Base-by-base conservation (phyloP, 176 grass and related monocot genomes). In the Carex scoparia region DNA sequence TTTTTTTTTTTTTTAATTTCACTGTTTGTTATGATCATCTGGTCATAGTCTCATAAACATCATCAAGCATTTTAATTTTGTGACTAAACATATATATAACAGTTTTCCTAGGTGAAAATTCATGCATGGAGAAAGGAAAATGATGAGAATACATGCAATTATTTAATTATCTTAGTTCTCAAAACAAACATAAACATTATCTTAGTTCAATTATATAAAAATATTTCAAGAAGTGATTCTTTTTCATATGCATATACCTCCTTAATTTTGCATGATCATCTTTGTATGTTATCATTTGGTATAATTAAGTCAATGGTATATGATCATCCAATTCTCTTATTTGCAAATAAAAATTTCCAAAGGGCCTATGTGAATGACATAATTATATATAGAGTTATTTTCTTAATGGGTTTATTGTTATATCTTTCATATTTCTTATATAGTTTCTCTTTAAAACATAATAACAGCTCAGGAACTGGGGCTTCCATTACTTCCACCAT, bases 381-480 rank as follows among this genome's bases (percentile, higher is more conserved):
- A 63, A 63, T 7, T 63, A 62, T 27, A 62, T 63, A 62, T 27
- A 62, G 61, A 27, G 61, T 62, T 62, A 62, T 28, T 63, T 63
- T 10, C 61, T 28, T 6, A 10, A 63, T 28, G 0, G 2, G 7
- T 71, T 5, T 10, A 44, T n/a, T 71, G 16, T 46, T 71, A 11
- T 44, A 11, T 44, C 15, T 71, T 46, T 71, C 69, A 71, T 19
- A 71, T 19, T 44, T 75, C 71, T 75, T 28, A 75, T 75, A 19
- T 4, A 75, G 2, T 4, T 28, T 54, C 10, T 69, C 13, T 69
- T 54, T 75, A n/a, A 53, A 53, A 14, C 23, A 59, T 16, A 19
- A 46, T 84, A 69, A 69, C 89, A 97, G 94, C 94, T 33, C 92
- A 97, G 86, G 94, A 92, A 79, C 58, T 97, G 28, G 94, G 94